phyloP scores from a whole-genome alignment of 2,329 filamentous ascomycete species.

The Sporothrix inflata region DNA sequence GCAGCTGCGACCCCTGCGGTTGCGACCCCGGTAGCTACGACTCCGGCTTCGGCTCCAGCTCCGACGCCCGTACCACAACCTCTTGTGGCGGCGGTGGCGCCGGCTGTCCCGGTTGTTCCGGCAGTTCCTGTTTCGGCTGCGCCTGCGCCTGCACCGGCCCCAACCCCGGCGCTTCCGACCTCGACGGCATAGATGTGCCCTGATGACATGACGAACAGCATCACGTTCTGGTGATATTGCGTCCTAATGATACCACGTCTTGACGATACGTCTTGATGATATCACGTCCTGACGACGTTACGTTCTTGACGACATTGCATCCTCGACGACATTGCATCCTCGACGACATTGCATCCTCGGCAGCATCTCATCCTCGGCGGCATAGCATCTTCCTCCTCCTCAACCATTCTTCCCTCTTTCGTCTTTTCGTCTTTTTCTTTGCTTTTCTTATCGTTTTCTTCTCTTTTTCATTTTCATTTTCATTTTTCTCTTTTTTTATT shows the following conservation, averaged over 20 bases:
- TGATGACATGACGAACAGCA: neutral
- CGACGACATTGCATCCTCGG: too few species aligned
- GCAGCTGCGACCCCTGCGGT: neutral
- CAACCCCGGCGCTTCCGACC: neutral
- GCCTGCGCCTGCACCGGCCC: neutral
- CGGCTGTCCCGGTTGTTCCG: neutral
- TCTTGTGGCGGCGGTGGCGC: neutral
- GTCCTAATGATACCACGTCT: neutral
- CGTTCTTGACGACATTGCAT: neutral
- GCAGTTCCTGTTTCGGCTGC: neutral
- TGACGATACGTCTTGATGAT: neutral
- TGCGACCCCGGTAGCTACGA: neutral
- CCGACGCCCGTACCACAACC: neutral
- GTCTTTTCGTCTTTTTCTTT: neutral
- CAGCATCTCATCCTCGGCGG: neutral
- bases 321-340: too few species aligned
- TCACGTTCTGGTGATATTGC: neutral
- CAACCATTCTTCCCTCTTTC: neutral
- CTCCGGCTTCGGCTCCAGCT: too few species aligned
- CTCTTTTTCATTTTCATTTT: neutral
- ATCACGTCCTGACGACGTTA: neutral
- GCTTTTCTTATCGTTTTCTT: neutral
- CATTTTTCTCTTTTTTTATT: neutral
- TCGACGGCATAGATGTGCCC: neutral
- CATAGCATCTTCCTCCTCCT: neutral